These are phyloP conservation scores for Podila verticillata DNA, from an alignment of 192 early-diverging fungal species.

Conservation along the genomic window DNA sequence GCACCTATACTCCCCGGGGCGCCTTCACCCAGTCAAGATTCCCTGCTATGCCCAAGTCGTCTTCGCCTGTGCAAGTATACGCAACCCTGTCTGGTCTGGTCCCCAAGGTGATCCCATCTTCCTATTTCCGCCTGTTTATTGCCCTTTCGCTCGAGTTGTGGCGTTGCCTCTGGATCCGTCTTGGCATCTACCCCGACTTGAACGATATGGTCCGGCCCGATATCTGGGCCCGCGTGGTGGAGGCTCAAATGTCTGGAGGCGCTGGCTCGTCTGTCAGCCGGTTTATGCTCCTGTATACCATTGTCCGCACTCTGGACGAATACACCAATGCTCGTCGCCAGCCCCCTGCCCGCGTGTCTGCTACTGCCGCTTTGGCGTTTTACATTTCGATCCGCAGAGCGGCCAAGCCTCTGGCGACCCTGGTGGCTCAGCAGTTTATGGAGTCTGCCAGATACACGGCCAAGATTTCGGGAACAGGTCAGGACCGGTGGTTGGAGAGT, in stretches of 20 bases:
- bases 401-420: constrained; percentile 37
- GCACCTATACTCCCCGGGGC: constrained; percentile 40
- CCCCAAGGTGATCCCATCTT: constrained; percentile 42
- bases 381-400: constrained; percentile 39
- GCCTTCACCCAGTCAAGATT: constrained; percentile 41
- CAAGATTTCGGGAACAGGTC: constrained; percentile 38
- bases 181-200: constrained; percentile 47
- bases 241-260: constrained; percentile 46
- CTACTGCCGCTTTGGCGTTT: constrained; percentile 41
- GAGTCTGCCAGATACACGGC: constrained; percentile 48
- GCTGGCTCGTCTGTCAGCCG: constrained; percentile 34
- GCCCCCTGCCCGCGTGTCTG: constrained; percentile 48
- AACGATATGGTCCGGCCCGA: constrained; percentile 50
- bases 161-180: constrained; percentile 49
- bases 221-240: constrained; percentile 49
- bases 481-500: constrained; percentile 46
- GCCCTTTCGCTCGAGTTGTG: constrained; percentile 37
- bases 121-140: constrained; percentile 38
- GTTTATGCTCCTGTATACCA: constrained; percentile 47
- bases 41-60: constrained; percentile 38
- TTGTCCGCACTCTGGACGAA: constrained; percentile 45
- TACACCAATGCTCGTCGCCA: constrained; percentile 50
- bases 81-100: constrained; percentile 34
- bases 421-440: constrained; percentile 52
- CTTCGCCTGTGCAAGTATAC: constrained; percentile 32